These are phyloP conservation scores for Trichoderma guizhouense DNA, from an alignment of 2,329 filamentous ascomycete genomes.

Conservation along the genomic window DNA sequence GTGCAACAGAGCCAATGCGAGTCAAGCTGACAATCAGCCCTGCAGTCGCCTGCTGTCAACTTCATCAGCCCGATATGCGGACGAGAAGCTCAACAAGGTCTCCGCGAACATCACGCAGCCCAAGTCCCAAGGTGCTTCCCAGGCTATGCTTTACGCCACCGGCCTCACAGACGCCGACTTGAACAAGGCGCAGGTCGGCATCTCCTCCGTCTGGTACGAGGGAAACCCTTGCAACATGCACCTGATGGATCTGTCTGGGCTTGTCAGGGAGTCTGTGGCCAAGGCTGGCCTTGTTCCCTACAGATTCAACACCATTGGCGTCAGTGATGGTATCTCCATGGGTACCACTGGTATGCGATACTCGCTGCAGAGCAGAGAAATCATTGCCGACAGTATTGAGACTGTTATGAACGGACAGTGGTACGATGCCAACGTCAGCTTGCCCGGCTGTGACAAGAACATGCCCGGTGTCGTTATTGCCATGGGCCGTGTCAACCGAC, in stretches of 20 bases:
- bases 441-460: slow-evolving; percentile 99
- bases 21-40: not conserved
- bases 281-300: slow-evolving; percentile 82
- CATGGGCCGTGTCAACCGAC: slow-evolving; percentile 91
- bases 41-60: slow-evolving; percentile 49
- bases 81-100: slow-evolving; percentile 73
- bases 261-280: slow-evolving; percentile 60
- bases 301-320: slow-evolving; percentile 98
- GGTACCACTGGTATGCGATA: slow-evolving; percentile 96
- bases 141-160: slow-evolving; percentile 98
- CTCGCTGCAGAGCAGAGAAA: slow-evolving; percentile 87
- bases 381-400: slow-evolving; percentile 98
- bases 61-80: slow-evolving; percentile 45
- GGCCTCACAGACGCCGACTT: slow-evolving; percentile 83
- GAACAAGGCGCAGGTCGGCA: slow-evolving; percentile 95
- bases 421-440: slow-evolving; percentile 96
- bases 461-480: slow-evolving; percentile 93
- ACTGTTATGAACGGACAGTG: slow-evolving; percentile 98
- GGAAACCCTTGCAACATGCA: slow-evolving; percentile 99
- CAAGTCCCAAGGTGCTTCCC: slow-evolving; percentile 95
- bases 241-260: slow-evolving; percentile 79
- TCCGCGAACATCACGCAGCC: slow-evolving; percentile 88
- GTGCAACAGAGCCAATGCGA: not conserved
- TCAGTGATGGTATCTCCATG: slow-evolving; percentile 98
- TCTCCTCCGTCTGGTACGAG: slow-evolving; percentile 96